Percentiles rank a stretch among this genome's conserved stretches.
phyloP scores from a whole-genome alignment of 129 eudicot species.

The Centella asiatica region DNA sequence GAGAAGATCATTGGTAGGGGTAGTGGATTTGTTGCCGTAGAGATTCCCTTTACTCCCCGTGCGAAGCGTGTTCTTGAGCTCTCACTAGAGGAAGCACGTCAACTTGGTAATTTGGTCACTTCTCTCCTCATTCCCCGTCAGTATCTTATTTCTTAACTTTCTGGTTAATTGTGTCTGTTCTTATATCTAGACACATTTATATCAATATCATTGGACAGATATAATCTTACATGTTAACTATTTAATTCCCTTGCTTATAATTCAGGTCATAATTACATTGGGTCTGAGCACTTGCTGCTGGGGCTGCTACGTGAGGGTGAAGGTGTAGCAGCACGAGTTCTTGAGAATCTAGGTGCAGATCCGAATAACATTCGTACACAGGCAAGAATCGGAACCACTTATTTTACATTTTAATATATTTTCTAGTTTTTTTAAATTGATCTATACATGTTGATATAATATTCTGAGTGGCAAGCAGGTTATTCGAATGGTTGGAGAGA shows the following conservation, averaged over 20 bases:
- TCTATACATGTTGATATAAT: background rate
- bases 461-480: conserved; percentile 32
- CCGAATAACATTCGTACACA: conserved; percentile 80
- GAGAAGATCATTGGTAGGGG: conserved; percentile 92
- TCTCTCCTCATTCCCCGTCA: background rate
- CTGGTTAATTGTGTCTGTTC: background rate
- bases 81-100: conserved; percentile 88
- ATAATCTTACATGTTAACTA: background rate
- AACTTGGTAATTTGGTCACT: conserved; percentile 48
- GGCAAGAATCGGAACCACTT: conserved; percentile 23
- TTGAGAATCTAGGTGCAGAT: conserved; percentile 81
- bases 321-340: conserved; percentile 93
- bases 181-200: background rate
- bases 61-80: conserved; percentile 86
- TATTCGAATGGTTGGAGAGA: conserved; percentile 88
- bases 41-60: conserved; percentile 89
- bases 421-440: background rate
- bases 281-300: conserved; percentile 78
- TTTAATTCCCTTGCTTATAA: background rate
- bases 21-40: conserved; percentile 88
- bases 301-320: conserved; percentile 96
- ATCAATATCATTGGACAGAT: background rate
- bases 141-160: background rate
- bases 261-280: conserved; percentile 83
- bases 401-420: background rate